Conservation (phyloP, 305 asterid genomes). For the Salvia sclarea region DNA sequence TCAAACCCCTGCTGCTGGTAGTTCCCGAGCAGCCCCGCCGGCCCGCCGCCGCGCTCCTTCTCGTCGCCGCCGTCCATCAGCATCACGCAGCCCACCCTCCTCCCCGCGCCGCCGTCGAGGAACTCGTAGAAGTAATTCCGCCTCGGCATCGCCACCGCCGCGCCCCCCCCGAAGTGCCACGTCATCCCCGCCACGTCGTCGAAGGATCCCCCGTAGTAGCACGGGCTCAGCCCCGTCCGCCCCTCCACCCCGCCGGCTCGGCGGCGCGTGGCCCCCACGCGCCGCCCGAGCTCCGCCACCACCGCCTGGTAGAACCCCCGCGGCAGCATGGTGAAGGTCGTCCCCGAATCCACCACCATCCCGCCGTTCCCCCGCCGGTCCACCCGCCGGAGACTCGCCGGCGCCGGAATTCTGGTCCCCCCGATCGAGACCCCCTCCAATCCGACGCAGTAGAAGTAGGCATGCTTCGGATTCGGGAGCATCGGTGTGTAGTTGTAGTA, state of each 20-base stretch:
- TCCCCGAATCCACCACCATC: conserved; percentile 97
- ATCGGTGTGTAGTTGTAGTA: conserved; percentile 61
- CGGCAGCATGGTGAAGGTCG: conserved; percentile 88
- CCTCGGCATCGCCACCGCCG: conserved; percentile 78
- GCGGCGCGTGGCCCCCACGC: conserved; percentile 42
- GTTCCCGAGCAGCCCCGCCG: conserved; percentile 94
- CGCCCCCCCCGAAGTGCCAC: conserved; percentile 71
- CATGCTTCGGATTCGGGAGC: conserved; percentile 72
- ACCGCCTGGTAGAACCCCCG: conserved; percentile 48
- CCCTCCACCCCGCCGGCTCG: conserved; percentile 66
- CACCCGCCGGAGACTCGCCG: conserved; percentile 51
- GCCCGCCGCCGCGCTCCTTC: conserved; percentile 71
- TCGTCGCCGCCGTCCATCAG: conserved; percentile 84
- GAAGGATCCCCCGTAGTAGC: conserved; percentile 46
- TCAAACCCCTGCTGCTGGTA: conserved; percentile 97
- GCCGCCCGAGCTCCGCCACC: conserved; percentile 43
- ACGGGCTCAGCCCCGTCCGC: conserved; percentile 74
- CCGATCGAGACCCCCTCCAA: conserved; percentile 69
- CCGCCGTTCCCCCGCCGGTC: conserved; percentile 78
- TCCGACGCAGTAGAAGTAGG: conserved; percentile 71
- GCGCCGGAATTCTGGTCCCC: conserved; percentile 46
- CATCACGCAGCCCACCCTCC: conserved; percentile 79
- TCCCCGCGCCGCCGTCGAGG: conserved; percentile 38
- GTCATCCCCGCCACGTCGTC: conserved; percentile 48
- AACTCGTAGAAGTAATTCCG: conserved; percentile 78